Percentiles rank a stretch among this genome's conserved stretches.
phyloP scores from a whole-genome alignment of 768 basidiomycete species.

The Amanita phalloides region DNA sequence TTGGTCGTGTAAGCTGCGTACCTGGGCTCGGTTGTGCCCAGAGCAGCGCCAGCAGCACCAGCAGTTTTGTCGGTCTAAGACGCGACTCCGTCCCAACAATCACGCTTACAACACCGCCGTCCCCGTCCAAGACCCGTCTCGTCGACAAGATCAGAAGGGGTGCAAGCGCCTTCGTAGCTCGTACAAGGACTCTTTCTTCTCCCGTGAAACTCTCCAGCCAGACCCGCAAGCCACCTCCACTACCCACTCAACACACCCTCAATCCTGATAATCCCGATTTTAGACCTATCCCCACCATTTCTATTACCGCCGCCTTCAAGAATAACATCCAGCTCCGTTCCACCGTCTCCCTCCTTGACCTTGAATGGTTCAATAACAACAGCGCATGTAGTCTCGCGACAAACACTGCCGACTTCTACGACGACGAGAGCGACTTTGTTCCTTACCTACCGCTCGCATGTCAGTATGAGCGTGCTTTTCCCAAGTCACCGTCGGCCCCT shows the following conservation, averaged over 20 bases:
- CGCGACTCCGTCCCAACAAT: background rate
- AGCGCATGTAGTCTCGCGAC: slow-evolving; percentile 6
- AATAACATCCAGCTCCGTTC: slow-evolving; percentile 4
- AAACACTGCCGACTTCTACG: slow-evolving; percentile 6
- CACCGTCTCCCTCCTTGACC: slow-evolving; percentile 3
- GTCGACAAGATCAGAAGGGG: slow-evolving; percentile 4
- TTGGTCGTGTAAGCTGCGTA: background rate
- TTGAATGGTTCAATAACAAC: slow-evolving; percentile 5
- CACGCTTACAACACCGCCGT: background rate
- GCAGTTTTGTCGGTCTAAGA: background rate
- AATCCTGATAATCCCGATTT: background rate
- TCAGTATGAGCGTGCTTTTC: slow-evolving; percentile 14
- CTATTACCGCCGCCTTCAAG: slow-evolving; percentile 2
- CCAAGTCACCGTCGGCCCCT: background rate
- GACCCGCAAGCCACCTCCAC: background rate
- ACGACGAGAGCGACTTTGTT: slow-evolving; percentile 9
- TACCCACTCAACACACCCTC: background rate
- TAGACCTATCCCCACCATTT: slow-evolving; percentile 3
- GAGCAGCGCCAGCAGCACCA: background rate
- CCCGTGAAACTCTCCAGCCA: background rate
- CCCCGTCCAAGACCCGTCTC: background rate
- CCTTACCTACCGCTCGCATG: slow-evolving; percentile 15
- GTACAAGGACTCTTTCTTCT: slow-evolving; percentile 1
- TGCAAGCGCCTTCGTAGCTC: slow-evolving; percentile 2
- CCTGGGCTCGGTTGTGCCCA: background rate